phyloP scores from a whole-genome alignment of 2,329 filamentous ascomycete genomes.

The Aspergillus sclerotialis region DNA sequence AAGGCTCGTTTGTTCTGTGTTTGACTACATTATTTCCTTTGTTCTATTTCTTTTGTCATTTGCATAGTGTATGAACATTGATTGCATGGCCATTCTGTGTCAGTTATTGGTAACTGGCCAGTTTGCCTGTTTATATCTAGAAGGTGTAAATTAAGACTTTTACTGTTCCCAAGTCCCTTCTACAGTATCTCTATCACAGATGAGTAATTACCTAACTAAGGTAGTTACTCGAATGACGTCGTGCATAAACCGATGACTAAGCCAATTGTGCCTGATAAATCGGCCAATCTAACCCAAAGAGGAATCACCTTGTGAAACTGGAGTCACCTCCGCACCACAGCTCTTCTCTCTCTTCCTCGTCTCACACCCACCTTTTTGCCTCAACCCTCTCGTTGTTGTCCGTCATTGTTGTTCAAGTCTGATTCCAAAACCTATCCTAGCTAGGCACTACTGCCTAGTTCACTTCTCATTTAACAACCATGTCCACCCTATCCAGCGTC shows the following conservation, averaged over 20 bases:
- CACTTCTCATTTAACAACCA: slow-evolving; percentile 9
- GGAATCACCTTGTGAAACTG: no score
- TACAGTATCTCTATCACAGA: no score
- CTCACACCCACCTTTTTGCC: not conserved
- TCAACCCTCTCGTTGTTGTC: slow-evolving; percentile 6
- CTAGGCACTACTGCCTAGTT: slow-evolving; percentile 8
- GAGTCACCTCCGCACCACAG: not conserved
- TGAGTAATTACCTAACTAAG: no score
- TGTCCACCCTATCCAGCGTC: slow-evolving; percentile 20
- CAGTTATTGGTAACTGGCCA: not conserved
- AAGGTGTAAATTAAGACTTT: not conserved
- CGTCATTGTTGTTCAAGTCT: no score
- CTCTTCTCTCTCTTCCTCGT: not conserved
- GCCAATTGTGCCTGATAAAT: no score
- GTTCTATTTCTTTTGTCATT: slow-evolving; percentile 1
- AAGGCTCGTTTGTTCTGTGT: slow-evolving; percentile 3
- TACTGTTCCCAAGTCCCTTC: no score
- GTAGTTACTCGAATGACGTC: no score
- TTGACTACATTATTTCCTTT: slow-evolving; percentile 3
- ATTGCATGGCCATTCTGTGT: not conserved
- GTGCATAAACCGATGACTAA: no score
- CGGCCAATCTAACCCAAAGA: no score
- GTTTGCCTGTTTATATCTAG: not conserved
- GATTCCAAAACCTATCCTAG: slow-evolving; percentile 6
- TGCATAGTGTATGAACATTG: not conserved